Base-by-base conservation (phyloP, 2,329 filamentous ascomycete species). In the Paraconiothyrium sp. region DNA sequence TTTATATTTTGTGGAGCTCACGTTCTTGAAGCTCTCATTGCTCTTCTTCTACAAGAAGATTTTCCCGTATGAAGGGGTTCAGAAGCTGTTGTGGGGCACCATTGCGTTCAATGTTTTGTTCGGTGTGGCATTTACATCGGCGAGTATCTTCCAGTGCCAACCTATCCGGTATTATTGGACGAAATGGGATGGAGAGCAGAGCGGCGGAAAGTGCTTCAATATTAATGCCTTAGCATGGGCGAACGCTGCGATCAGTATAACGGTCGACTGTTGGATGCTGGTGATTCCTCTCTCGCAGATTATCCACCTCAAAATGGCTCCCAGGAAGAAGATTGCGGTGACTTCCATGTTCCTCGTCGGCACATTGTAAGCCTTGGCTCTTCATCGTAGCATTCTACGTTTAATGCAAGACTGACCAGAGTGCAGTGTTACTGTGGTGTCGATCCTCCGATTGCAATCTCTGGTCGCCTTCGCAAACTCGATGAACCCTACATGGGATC, bases 381-480 rank as follows among this genome's bases (percentile, higher is more conserved):
- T 62, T 4, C 46, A 16, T 48, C 10, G 27, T 13, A 48, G 27
- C 20, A 48, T 10, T 10, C 46, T 30, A 6, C 46, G 8, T 4
- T n/a, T 16, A 3, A 44, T 44, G 13, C 41, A 44, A n/a, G 16
- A 14, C 9, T 30, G 6, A 54, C 32, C 3, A 30, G 2, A 3
- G 14, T 13, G 2, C 43, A 81, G 78, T 59, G 79, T 82, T 48
- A 83, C 80, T 1, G 62, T 83, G 20, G 74, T 83, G 35, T 83
- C 80, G 50, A 76, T 81, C 49, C 67, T 84, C 35, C 80, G 82
- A 16, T 70, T 84, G 1, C 72, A 75, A 8, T 80, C 78, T 7
- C 75, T 84, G n/a, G 75, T 83, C 46, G 61, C 70, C 48, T 83
- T 84, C 62, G 79, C 78, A 11, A 74, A 70, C 37, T 81, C 81